A percentile compares a stretch with the other conserved stretches of the same genome.
phyloP scores from a whole-genome alignment of 75 land plant species.

The Cupressus sempervirens region DNA sequence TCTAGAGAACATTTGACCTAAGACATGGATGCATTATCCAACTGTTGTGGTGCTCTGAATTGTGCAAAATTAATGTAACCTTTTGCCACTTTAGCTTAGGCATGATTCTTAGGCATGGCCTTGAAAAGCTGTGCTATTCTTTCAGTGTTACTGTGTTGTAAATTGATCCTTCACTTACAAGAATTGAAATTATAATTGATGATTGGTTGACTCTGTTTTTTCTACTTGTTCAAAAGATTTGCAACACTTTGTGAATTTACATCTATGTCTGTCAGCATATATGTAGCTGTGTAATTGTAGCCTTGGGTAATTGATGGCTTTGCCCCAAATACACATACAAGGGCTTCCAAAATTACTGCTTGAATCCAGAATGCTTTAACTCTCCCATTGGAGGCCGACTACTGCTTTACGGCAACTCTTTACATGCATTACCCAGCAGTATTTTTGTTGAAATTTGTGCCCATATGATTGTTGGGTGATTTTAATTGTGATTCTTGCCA shows the following conservation, averaged over 20 bases:
- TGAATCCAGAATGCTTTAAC: no score
- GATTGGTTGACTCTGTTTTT: neutral
- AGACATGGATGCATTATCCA: constrained; percentile 57
- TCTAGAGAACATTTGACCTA: constrained; percentile 50
- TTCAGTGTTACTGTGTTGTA: constrained; percentile 1
- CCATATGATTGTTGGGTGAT: neutral
- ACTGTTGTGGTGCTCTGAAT: constrained; percentile 52
- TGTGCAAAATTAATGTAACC: neutral
- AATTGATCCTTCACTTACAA: neutral
- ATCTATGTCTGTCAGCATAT: neutral
- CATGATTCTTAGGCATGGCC: constrained; percentile 10
- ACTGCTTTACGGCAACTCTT: neutral
- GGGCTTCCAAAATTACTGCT: no score
- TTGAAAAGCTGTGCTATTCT: constrained; percentile 2
- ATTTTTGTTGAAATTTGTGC: neutral
- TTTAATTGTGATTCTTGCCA: no score
- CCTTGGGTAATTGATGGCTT: no score
- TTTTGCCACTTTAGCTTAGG: neutral
- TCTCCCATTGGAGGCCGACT: no score
- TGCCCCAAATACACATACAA: neutral
- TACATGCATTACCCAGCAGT: neutral
- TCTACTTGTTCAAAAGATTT: neutral
- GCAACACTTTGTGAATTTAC: neutral
- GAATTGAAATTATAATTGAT: constrained; percentile 1
- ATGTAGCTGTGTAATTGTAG: neutral